Conservation (phyloP, 352 stramenopile species). For the Blastocystis sp. region DNA sequence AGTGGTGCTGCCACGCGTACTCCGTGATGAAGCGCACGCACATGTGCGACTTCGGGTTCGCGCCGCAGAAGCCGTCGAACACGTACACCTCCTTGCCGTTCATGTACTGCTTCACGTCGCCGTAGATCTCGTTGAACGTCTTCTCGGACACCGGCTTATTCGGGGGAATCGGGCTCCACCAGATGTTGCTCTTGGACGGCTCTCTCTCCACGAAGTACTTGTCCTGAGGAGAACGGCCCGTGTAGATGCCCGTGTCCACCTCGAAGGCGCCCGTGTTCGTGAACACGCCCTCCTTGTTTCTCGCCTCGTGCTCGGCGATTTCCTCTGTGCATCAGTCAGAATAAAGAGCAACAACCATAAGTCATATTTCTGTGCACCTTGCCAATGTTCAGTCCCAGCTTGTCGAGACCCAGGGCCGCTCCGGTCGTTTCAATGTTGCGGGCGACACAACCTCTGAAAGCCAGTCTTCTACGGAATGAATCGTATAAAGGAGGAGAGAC, state of each 20-base stretch:
- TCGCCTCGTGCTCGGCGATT: constrained; percentile 87
- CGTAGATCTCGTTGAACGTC: constrained; percentile 91
- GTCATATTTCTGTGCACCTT: constrained; percentile 90
- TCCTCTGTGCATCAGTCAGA: constrained; percentile 75
- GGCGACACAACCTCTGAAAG: constrained; percentile 37
- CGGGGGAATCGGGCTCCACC: constrained; percentile 86
- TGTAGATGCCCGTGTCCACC: constrained; percentile 97
- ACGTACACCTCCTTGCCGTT: constrained; percentile 88
- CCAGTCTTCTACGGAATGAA: constrained; percentile 24
- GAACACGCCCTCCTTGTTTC: constrained; percentile 87
- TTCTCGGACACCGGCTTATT: constrained; percentile 87
- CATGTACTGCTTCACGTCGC: constrained; percentile 88
- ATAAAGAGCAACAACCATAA: constrained; percentile 74
- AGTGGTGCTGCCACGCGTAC: constrained; percentile 94
- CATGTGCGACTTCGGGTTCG: constrained; percentile 84
- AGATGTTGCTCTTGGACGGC: constrained; percentile 87
- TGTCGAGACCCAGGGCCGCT: constrained; percentile 67
- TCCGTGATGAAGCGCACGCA: constrained; percentile 95
- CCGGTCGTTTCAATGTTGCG: constrained; percentile 66
- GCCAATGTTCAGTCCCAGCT: constrained; percentile 73
- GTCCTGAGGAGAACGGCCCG: constrained; percentile 92
- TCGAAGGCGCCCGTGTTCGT: constrained; percentile 86
- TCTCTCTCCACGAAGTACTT: constrained; percentile 93
- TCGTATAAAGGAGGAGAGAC: not conserved
- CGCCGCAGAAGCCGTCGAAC: constrained; percentile 90